A percentile compares a stretch with the other conserved stretches of the same genome.
Conservation (phyloP, 2,329 filamentous ascomycete genomes). For the Calonectria henricotiae region DNA sequence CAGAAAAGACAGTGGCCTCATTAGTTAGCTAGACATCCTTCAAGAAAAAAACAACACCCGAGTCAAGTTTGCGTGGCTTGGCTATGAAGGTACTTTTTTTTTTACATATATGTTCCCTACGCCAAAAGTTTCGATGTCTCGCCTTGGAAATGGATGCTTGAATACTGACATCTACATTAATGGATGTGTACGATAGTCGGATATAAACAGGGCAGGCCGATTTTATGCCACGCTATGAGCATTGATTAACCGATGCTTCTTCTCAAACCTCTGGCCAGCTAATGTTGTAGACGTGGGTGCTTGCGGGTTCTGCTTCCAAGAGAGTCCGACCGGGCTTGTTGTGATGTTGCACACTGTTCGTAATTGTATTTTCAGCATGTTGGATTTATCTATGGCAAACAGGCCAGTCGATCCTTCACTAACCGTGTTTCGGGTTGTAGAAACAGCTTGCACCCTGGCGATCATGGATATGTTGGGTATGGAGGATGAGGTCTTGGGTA, state of each 20-base stretch:
- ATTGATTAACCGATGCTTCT: not conserved
- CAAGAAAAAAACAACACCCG: slow-evolving; percentile 49
- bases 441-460: slow-evolving; percentile 16
- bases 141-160: too few relatives aligned
- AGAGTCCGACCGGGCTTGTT: not conserved
- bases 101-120: slow-evolving; percentile 17
- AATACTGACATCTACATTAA: not conserved
- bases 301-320: not conserved
- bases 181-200: not conserved
- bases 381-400: slow-evolving; percentile 9
- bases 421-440: slow-evolving; percentile 12
- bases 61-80: slow-evolving; percentile 54
- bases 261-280: too few relatives aligned
- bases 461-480: slow-evolving; percentile 16
- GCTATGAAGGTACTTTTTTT: slow-evolving; percentile 45
- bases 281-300: too few relatives aligned
- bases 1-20: slow-evolving; percentile 52
- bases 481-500: not conserved
- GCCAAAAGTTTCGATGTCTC: not conserved
- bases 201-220: not conserved
- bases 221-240: not conserved
- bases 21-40: slow-evolving; percentile 60
- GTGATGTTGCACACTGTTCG: not conserved
- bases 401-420: not conserved
- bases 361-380: slow-evolving; percentile 1